A percentile compares a stretch with the other conserved stretches of the same genome.
phyloP scores from a whole-genome alignment of 768 basidiomycete species.

The Amanita fuliginea region DNA sequence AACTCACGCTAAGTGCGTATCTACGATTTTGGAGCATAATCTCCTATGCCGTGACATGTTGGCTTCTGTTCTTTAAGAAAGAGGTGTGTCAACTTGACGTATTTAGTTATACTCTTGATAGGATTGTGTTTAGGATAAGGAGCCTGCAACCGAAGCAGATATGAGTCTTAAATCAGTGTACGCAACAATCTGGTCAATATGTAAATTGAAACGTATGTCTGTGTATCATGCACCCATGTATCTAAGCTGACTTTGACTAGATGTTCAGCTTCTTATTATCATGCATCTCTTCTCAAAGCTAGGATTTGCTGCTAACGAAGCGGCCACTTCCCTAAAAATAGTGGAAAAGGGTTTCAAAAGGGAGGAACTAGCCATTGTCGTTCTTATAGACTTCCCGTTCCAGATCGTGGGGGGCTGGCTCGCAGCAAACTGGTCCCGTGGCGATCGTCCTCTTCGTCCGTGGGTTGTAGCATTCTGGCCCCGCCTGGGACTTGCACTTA shows the following conservation, averaged over 20 bases:
- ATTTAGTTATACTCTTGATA: not conserved
- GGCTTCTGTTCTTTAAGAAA: conserved; percentile 80
- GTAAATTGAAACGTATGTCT: conserved; percentile 74
- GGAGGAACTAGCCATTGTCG: conserved; percentile 92
- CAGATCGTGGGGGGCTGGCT: conserved; percentile 93
- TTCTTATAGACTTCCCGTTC: conserved; percentile 95
- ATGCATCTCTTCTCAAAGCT: conserved; percentile 90
- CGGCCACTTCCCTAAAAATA: conserved; percentile 83
- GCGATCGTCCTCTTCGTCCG: conserved; percentile 66
- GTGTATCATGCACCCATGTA: not conserved
- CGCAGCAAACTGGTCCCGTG: conserved; percentile 84
- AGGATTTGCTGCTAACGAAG: conserved; percentile 91
- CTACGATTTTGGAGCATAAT: conserved; percentile 77
- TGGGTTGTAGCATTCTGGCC: conserved; percentile 94
- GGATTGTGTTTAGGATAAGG: conserved; percentile 52
- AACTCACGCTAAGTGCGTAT: conserved; percentile 65
- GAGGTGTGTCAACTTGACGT: conserved; percentile 43
- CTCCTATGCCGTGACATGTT: conserved; percentile 78
- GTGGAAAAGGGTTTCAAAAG: conserved; percentile 94
- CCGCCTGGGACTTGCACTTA: conserved; percentile 58
- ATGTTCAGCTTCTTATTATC: conserved; percentile 79
- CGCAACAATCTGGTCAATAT: conserved; percentile 89
- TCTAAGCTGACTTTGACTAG: conserved; percentile 28
- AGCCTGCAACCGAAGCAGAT: conserved; percentile 61
- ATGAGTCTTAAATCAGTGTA: conserved; percentile 90